A percentile compares a stretch with the other conserved stretches of the same genome.
Conservation (phyloP, 768 basidiomycete genomes). For the Hirschioporus abietinus region DNA sequence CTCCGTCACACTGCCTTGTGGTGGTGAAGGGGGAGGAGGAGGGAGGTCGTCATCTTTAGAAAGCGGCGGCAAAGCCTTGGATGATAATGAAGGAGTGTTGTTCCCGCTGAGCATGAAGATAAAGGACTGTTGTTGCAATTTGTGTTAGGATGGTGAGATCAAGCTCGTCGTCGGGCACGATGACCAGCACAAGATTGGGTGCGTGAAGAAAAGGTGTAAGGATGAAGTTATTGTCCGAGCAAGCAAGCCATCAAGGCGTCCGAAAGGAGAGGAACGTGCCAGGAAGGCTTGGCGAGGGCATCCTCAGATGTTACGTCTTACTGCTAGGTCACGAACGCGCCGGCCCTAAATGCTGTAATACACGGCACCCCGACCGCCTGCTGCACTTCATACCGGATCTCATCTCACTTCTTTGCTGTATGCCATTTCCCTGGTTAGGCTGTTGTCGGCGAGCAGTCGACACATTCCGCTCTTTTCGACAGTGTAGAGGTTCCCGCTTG, state of each 20-base stretch:
- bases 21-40: slow-evolving; percentile 18
- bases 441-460: not conserved
- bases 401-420: not conserved
- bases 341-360: not conserved
- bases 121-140: not conserved
- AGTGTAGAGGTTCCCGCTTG: not conserved
- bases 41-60: slow-evolving; percentile 26
- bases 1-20: slow-evolving; percentile 11
- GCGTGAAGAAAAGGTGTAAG: not conserved
- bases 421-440: not conserved
- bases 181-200: not conserved
- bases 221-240: not conserved
- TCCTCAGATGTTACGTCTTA: not conserved
- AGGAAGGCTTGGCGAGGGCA: not conserved
- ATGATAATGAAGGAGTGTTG: not conserved
- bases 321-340: not conserved
- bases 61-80: slow-evolving; percentile 26
- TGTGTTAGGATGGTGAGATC: not conserved
- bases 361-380: not conserved
- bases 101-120: not conserved
- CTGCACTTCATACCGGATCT: not conserved
- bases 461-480: not conserved
- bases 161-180: not conserved
- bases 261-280: not conserved
- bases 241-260: not conserved